A percentile compares a stretch with the other conserved stretches of the same genome.
Evolutionary conservation across 2,329 filamentous ascomycete species (phyloP).

Genomic region (Ophiostoma sp.): DNA sequence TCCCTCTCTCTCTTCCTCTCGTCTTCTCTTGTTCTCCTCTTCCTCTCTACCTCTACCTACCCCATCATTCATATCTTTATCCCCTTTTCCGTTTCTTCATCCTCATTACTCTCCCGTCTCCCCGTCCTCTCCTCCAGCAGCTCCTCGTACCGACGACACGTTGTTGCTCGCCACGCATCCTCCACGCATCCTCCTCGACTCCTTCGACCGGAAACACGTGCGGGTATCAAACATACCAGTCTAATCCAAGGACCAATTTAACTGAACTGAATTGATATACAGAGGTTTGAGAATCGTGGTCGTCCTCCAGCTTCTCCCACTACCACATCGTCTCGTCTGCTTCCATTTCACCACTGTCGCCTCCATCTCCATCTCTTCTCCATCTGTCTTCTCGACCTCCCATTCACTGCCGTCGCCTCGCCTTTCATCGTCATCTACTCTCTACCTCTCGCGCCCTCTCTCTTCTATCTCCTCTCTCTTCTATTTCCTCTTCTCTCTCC

Average conservation of each 20-base stretch:
- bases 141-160: neutral
- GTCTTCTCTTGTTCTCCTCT: neutral
- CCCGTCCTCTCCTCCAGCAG: too few species aligned
- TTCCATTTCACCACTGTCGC: neutral
- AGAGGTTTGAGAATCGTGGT: constrained; percentile 15
- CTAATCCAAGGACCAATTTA: neutral
- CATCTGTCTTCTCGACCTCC: neutral
- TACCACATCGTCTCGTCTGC: neutral
- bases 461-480: neutral
- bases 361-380: neutral
- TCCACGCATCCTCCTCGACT: neutral
- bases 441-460: neutral
- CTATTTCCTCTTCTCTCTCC: constrained; percentile 1
- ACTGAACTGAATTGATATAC: neutral
- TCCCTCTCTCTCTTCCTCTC: neutral
- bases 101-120: neutral
- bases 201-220: neutral
- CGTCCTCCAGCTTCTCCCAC: constrained; percentile 6
- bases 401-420: neutral
- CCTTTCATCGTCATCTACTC: constrained; percentile 12
- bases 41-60: neutral
- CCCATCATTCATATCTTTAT: too few species aligned
- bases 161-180: neutral
- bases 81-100: too few species aligned
- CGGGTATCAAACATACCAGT: too few species aligned